Base-by-base conservation (phyloP, 2,329 filamentous ascomycete species). In the Sporothrix pallida region DNA sequence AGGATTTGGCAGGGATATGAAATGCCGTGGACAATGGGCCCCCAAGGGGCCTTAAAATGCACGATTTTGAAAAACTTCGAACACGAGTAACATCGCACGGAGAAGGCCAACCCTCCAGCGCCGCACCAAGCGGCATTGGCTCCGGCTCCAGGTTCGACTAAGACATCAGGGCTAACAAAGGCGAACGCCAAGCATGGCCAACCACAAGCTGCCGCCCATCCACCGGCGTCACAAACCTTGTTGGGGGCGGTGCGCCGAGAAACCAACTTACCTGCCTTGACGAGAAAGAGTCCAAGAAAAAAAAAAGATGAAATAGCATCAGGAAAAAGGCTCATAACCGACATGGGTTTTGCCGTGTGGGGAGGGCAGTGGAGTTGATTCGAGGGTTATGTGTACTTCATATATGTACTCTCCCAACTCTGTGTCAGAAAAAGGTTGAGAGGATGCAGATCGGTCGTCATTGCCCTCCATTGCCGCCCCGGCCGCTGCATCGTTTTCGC, bases 391-490 rank as follows among this genome's bases (percentile, higher is more conserved):
- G 20, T 15, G 42, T 26, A 17, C 42, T 13, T 67, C 42, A 15
- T 26, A 15, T 26, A 26, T 67, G 42, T 26, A 67, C 62, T 7
- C n/a, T 12, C 31, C 31, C 31, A 9, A n/a, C 20, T 23, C 42
- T 46, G 42, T 26, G n/a, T 26, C 10, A 48, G 20, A 23, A 48
- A 67, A 5, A 23, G 62, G 62, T 26, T 23, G 42, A 48, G 62
- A 26, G 62, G 62, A 48, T 67, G n/a, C 37, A 13, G n/a, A 67
- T 23, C 20, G 62, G 26, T 48, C 62, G 20, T 17, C 42, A 17
- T 48, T 37, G 60, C 37, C 60, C 60, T 42, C 6, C 60, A 44
- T n/a, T 67, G 10, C 62, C 62, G 62, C 20, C n/a, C 62, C 62
- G 62, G n/a, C 62, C 62, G 62, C 62, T 48, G 37, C 12, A 48